Evolutionary conservation across 345 rosid genomes (phyloP).

Genomic region (Erodium maritimum): DNA sequence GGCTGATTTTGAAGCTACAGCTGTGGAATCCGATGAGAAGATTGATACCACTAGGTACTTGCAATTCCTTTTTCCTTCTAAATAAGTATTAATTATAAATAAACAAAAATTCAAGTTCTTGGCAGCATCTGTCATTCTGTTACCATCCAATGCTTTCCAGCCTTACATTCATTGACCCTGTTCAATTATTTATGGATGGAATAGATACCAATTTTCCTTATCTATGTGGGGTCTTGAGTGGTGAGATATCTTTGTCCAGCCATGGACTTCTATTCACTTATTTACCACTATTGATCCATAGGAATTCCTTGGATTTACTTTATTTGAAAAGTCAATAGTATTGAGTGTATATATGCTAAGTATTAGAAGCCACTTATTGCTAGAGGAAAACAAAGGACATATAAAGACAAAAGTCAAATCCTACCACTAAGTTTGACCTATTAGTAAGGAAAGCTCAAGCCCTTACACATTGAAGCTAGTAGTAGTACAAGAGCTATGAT

Average conservation of each 20-base stretch:
- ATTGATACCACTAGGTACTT: slow-evolving; percentile 68
- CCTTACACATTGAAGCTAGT: too few species aligned
- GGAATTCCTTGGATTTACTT: slow-evolving; percentile 4
- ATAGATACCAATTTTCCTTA: background rate
- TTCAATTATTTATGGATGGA: too few species aligned
- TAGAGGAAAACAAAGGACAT: too few species aligned
- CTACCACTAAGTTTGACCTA: too few species aligned
- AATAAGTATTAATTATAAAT: background rate
- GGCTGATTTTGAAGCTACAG: slow-evolving; percentile 84
- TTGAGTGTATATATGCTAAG: too few species aligned
- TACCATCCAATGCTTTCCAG: background rate
- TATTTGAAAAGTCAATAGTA: too few species aligned
- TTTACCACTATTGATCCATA: background rate
- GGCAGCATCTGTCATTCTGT: slow-evolving; percentile 3
- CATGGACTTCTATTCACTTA: slow-evolving; percentile 2
- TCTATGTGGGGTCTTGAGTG: slow-evolving; percentile 7
- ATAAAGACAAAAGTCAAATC: too few species aligned
- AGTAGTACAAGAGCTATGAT: too few species aligned
- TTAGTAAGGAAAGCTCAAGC: too few species aligned
- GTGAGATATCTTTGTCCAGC: slow-evolving; percentile 5
- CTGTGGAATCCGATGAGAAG: slow-evolving; percentile 74
- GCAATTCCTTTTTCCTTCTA: background rate
- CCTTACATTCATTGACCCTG: too few species aligned
- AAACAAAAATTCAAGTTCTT: background rate
- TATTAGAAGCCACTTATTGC: too few species aligned